Base-by-base conservation (phyloP, 441 rosid genomes). In the Flueggea neowawraea region DNA sequence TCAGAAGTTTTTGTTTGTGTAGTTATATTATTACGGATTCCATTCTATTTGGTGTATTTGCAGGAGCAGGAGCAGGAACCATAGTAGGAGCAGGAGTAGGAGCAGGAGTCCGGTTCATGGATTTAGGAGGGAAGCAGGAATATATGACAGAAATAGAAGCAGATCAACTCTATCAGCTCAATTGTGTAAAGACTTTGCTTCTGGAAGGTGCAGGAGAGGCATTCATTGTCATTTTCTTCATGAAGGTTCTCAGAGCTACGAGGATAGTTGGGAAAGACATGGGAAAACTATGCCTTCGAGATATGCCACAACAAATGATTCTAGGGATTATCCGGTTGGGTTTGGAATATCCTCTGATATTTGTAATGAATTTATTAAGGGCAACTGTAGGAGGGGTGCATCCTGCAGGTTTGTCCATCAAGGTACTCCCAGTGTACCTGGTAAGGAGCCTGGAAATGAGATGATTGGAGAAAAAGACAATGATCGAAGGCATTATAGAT, bases 141-240 rank as follows among this genome's bases (percentile, higher is more conserved):
- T 22, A 22, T 22, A 22, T 22, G 65, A 73, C 62, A 78, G 83
- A 76, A 79, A 66, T 60, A 80, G 84, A 74, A 72, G 78, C 65
- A 79, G 91, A 81, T 73, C 86, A 41, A 82, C 78, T 56, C 70
- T 70, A 72, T 70, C 89, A 45, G 64, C 76, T 62, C 83, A 68
- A 71, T 55, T 85, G 71, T 87, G 90, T 52, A 89, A 81, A 77
- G 95, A 95, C 39, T 75, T 78, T 79, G 69, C 79, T 55, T 60
- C 71, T 74, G 95, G 95, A 57, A 83, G 95, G 80, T 89, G 96
- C 81, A 77, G 87, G 75, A 91, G 90, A 80, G 88, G 84, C 72
- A 77, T 52, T 61, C 83, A 74, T 55, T 84, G 90, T 61, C 80
- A 68, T 11, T 82, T 86, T 75, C 73, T 79, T 61, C 93, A 89